Conservation (phyloP, 2,329 filamentous ascomycete genomes). For the Curvularia lunata region DNA sequence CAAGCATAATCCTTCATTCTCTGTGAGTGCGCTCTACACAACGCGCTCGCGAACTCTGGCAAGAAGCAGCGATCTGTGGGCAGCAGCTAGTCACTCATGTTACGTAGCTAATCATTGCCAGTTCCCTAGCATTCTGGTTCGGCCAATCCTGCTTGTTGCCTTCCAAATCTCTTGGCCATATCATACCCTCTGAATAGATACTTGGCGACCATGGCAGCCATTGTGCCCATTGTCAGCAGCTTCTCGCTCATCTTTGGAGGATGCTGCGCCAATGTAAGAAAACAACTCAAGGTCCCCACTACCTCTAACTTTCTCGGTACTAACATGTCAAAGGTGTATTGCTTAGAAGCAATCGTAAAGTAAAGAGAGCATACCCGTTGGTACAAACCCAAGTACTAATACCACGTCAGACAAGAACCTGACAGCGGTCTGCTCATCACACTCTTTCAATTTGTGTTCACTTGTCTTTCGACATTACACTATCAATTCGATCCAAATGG, state of each 20-base stretch:
- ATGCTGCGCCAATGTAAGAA: constrained; percentile 85
- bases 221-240: constrained; percentile 60
- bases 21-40: constrained; percentile 5
- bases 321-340: constrained; percentile 73
- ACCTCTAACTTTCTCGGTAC: neutral
- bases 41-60: neutral
- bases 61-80: constrained; percentile 1
- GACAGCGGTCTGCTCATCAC: constrained; percentile 76
- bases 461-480: constrained; percentile 65
- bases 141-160: neutral
- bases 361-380: constrained; percentile 58
- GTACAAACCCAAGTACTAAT: constrained; percentile 19
- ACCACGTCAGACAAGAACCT: constrained; percentile 71
- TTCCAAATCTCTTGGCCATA: neutral
- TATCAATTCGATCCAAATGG: constrained; percentile 59
- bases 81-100: constrained; percentile 1
- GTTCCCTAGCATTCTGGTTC: neutral
- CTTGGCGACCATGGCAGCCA: constrained; percentile 36
- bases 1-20: neutral
- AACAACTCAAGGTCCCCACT: neutral
- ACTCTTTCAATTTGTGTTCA: constrained; percentile 61
- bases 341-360: constrained; percentile 93
- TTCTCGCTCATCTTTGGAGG: constrained; percentile 90
- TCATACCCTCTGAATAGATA: neutral
- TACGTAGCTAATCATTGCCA: constrained; percentile 14